Conservation (phyloP, 768 basidiomycete genomes). For the Paxillus involutus region DNA sequence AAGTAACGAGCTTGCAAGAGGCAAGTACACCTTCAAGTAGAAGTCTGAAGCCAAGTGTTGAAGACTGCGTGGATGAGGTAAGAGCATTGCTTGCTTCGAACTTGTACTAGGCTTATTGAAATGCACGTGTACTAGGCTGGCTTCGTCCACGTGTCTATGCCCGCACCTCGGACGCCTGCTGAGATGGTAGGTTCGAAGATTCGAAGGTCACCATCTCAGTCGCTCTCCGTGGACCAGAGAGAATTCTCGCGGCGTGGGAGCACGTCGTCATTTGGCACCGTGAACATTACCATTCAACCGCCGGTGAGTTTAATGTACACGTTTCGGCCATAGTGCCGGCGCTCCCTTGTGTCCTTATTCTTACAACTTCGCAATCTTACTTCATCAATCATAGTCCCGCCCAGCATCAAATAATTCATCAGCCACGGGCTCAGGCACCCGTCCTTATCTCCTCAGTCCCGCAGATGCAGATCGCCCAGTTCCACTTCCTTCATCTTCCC, state of each 20-base stretch:
- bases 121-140: slow-evolving; percentile 19
- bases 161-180: slow-evolving; percentile 23
- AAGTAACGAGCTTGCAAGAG: slow-evolving; percentile 45
- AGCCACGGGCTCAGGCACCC: slow-evolving; percentile 21
- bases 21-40: slow-evolving; percentile 16
- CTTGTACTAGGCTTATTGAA: slow-evolving; percentile 11
- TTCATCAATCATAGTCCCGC: slow-evolving; percentile 29
- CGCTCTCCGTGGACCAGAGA: slow-evolving; percentile 25
- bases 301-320: slow-evolving; percentile 22
- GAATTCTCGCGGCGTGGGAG: slow-evolving; percentile 26
- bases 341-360: not conserved
- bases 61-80: slow-evolving; percentile 38
- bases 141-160: slow-evolving; percentile 37
- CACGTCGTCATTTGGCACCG: slow-evolving; percentile 30
- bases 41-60: slow-evolving; percentile 35
- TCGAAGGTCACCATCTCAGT: slow-evolving; percentile 13
- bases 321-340: not conserved
- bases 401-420: slow-evolving; percentile 37
- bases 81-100: slow-evolving; percentile 3
- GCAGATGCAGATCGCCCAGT: slow-evolving; percentile 39
- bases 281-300: slow-evolving; percentile 32
- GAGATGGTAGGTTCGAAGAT: slow-evolving; percentile 23
- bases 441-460: slow-evolving; percentile 35
- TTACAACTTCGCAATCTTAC: not conserved
- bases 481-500: slow-evolving; percentile 25